Evolutionary conservation across 768 basidiomycete species (phyloP).

Genomic region (Suillus tomentosus): DNA sequence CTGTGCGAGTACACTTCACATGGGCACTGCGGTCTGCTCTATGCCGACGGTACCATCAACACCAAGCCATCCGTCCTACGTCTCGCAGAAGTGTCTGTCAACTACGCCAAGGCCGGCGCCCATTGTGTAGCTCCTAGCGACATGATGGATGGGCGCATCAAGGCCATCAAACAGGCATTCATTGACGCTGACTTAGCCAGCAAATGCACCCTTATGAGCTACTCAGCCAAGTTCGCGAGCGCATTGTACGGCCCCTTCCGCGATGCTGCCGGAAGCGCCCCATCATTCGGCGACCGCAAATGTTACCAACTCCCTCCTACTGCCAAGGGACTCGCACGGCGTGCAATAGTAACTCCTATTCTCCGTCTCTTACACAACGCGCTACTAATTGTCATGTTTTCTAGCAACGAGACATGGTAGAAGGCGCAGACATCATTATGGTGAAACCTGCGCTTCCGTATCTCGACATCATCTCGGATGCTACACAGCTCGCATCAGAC

Average conservation of each 20-base stretch:
- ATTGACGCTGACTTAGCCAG: constrained; percentile 87
- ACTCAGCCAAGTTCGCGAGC: constrained; percentile 97
- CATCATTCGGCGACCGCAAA: constrained; percentile 93
- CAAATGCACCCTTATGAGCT: constrained; percentile 91
- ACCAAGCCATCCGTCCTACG: constrained; percentile 79
- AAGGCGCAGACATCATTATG: constrained; percentile 99
- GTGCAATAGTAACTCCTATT: constrained; percentile 76
- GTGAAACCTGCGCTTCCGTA: constrained; percentile 97
- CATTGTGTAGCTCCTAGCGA: constrained; percentile 98
- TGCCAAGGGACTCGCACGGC: constrained; percentile 85
- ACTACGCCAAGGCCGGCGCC: constrained; percentile 93
- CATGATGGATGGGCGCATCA: constrained; percentile 99
- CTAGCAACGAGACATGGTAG: constrained; percentile 82
- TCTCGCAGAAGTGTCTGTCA: constrained; percentile 89
- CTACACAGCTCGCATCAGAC: constrained; percentile 75
- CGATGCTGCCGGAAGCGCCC: constrained; percentile 96
- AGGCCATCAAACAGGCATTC: constrained; percentile 82
- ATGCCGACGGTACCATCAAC: constrained; percentile 76
- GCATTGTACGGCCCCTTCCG: constrained; percentile 97
- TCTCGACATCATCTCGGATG: constrained; percentile 94
- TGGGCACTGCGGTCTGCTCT: constrained; percentile 89
- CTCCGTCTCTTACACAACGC: not conserved
- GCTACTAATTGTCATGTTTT: constrained; percentile 4
- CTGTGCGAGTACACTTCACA: constrained; percentile 99
- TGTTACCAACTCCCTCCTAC: constrained; percentile 96